These are phyloP conservation scores for Saturnispora ahearnii DNA, from an alignment of 805 yeast species.

Conservation along the genomic window DNA sequence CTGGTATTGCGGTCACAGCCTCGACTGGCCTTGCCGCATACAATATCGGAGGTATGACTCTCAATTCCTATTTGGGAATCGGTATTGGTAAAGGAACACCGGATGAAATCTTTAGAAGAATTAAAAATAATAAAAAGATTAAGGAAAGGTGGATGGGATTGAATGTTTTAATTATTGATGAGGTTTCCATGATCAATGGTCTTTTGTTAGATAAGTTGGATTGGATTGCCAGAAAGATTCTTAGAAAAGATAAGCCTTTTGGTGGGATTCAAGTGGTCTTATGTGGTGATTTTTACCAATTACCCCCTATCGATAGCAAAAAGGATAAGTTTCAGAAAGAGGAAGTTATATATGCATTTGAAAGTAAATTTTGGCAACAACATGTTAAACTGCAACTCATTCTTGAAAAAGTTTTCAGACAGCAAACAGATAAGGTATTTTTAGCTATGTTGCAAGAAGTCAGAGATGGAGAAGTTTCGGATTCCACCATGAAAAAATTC, in stretches of 20 bases:
- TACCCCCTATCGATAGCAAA: conserved; percentile 53
- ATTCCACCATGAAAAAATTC: conserved; percentile 41
- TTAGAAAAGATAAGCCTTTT: conserved; percentile 44
- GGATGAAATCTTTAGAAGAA: conserved; percentile 38
- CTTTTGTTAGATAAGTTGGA: conserved; percentile 55
- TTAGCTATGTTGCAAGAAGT: conserved; percentile 69
- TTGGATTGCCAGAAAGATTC: conserved; percentile 44
- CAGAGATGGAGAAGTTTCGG: conserved; percentile 52
- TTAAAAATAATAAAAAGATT: conserved; percentile 43
- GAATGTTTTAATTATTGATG: conserved; percentile 64
- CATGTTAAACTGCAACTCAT: conserved; percentile 50
- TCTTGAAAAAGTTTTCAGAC: conserved; percentile 62
- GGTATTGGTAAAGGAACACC: conserved; percentile 58
- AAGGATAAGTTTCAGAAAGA: conserved; percentile 19
- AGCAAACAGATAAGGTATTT: conserved; percentile 61
- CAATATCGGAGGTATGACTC: conserved; percentile 69
- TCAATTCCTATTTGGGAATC: conserved; percentile 71
- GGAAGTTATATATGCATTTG: conserved; percentile 49
- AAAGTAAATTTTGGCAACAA: conserved; percentile 51
- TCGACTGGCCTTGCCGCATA: conserved; percentile 82
- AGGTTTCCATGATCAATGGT: conserved; percentile 74
- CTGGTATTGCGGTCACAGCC: conserved; percentile 67
- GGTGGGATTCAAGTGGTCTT: conserved; percentile 74
- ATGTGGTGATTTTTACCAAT: conserved; percentile 76
- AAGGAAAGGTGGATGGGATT: conserved; percentile 45